Evolutionary conservation across 306 rosid genomes (phyloP).

Genomic region (Cucurbita moschata): DNA sequence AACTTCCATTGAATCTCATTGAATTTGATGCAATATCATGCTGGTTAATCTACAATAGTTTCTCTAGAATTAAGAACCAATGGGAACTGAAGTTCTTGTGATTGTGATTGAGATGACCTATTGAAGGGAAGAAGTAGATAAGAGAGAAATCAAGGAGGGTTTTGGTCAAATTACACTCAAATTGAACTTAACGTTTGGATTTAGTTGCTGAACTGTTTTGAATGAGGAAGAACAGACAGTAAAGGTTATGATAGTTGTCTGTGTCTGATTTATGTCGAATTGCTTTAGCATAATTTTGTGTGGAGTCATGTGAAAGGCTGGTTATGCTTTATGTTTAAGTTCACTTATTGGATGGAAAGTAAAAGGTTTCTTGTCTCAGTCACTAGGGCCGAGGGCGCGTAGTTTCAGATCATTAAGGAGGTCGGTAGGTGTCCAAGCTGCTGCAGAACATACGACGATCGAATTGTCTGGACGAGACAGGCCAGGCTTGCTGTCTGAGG

Average conservation of each 20-base stretch:
- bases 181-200: background rate
- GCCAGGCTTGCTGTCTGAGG: constrained; percentile 83
- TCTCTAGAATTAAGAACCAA: background rate
- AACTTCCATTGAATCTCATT: background rate
- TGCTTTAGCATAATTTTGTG: background rate
- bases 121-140: background rate
- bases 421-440: constrained; percentile 78
- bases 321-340: background rate
- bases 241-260: background rate
- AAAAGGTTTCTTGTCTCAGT: constrained; percentile 23
- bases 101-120: background rate
- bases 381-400: constrained; percentile 56
- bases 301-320: background rate
- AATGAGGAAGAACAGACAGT: background rate
- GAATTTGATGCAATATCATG: background rate
- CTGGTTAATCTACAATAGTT: background rate
- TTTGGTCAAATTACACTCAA: background rate
- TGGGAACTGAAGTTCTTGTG: background rate
- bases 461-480: constrained; percentile 86
- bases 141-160: background rate
- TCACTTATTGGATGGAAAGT: background rate
- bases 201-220: background rate
- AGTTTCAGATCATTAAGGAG: constrained; percentile 74
- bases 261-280: background rate
- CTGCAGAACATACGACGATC: constrained; percentile 63